Conservation (phyloP, 768 basidiomycete genomes). For the Termitomyces sp. region DNA sequence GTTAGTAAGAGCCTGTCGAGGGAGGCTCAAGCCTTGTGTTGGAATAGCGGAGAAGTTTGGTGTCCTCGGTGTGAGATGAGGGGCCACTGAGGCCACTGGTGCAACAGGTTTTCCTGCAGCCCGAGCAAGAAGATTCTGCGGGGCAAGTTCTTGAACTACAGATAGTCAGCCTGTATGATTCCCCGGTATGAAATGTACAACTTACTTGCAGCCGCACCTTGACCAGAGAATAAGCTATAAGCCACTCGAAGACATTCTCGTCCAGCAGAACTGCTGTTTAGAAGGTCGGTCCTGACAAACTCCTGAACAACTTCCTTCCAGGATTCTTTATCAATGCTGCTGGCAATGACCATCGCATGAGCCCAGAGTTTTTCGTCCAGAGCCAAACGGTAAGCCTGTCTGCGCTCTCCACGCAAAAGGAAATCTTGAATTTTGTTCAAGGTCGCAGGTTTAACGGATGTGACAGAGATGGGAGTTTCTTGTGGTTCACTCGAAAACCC, state of each 20-base stretch:
- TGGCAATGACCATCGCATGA: slow-evolving; percentile 93
- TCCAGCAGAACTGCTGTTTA: slow-evolving; percentile 26
- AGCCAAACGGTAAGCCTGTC: slow-evolving; percentile 83
- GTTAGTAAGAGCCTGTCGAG: slow-evolving; percentile 55
- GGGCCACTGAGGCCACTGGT: slow-evolving; percentile 33
- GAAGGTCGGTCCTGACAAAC: slow-evolving; percentile 76
- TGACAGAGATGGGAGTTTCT: slow-evolving; percentile 52
- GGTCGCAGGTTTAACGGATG: slow-evolving; percentile 53
- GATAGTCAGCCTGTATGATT: background rate
- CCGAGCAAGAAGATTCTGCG: slow-evolving; percentile 46
- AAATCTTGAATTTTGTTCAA: slow-evolving; percentile 76
- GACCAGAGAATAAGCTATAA: slow-evolving; percentile 81
- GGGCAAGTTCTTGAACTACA: slow-evolving; percentile 70
- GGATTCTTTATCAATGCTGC: slow-evolving; percentile 85
- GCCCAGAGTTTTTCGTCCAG: slow-evolving; percentile 89
- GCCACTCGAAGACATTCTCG: slow-evolving; percentile 73
- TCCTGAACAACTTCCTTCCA: slow-evolving; percentile 90
- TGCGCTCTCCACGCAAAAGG: slow-evolving; percentile 78
- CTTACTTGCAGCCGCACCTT: slow-evolving; percentile 69
- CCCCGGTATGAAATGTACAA: slow-evolving; percentile 16
- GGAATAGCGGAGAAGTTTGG: slow-evolving; percentile 53
- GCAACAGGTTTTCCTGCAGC: slow-evolving; percentile 31
- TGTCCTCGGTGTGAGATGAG: slow-evolving; percentile 20
- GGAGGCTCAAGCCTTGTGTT: slow-evolving; percentile 38
- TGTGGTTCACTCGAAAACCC: slow-evolving; percentile 21